Evolutionary conservation across 768 basidiomycete species (phyloP).

Genomic region (Pleurotus djamor): DNA sequence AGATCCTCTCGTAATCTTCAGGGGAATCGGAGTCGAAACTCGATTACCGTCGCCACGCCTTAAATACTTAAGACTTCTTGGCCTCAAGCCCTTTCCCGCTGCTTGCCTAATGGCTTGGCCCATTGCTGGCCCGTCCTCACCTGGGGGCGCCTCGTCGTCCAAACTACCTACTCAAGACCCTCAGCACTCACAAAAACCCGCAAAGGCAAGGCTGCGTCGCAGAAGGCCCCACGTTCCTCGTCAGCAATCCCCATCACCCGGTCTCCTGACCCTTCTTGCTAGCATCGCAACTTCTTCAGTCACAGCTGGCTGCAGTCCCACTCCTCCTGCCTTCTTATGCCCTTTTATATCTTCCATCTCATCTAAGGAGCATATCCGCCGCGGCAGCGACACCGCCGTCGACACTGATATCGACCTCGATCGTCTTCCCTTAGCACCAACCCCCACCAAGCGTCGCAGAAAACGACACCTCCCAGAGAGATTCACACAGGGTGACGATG

Average conservation of each 20-base stretch:
- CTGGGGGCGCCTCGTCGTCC: slow-evolving; percentile 15
- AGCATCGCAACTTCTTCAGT: slow-evolving; percentile 49
- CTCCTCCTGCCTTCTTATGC: slow-evolving; percentile 62
- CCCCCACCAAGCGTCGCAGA: slow-evolving; percentile 10
- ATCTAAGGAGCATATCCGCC: slow-evolving; percentile 10
- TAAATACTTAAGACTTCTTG: slow-evolving; percentile 7
- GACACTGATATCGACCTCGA: slow-evolving; percentile 7
- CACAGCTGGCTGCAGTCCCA: slow-evolving; percentile 44
- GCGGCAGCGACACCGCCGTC: background rate
- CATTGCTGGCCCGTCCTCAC: slow-evolving; percentile 31
- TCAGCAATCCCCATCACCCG: slow-evolving; percentile 38
- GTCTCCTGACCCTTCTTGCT: slow-evolving; percentile 55
- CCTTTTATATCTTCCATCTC: slow-evolving; percentile 35
- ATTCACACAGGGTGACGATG: slow-evolving; percentile 51
- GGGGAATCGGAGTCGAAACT: slow-evolving; percentile 7
- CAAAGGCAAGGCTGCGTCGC: background rate
- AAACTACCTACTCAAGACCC: background rate
- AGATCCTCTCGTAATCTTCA: background rate
- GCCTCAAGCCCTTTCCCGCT: slow-evolving; percentile 22
- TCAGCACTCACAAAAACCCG: background rate
- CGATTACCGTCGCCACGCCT: slow-evolving; percentile 7
- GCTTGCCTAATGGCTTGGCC: slow-evolving; percentile 54
- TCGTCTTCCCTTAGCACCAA: slow-evolving; percentile 11
- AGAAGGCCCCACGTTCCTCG: background rate
- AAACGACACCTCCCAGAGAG: slow-evolving; percentile 45